Conservation (phyloP, 768 basidiomycete genomes). For the Paxillus involutus region DNA sequence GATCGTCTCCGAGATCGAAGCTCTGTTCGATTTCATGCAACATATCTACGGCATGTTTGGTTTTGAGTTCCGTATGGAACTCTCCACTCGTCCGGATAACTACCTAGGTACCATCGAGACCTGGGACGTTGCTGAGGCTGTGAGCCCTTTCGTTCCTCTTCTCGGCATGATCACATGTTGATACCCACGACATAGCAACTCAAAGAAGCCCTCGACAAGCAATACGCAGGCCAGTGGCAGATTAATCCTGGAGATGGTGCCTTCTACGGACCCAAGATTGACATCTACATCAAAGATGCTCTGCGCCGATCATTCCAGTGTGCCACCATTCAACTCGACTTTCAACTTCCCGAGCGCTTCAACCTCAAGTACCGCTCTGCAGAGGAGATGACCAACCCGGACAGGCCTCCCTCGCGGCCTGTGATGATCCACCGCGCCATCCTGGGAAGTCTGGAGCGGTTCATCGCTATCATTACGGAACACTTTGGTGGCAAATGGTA, state of each 20-base stretch:
- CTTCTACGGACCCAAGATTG: constrained; percentile 99
- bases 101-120: constrained; percentile 85
- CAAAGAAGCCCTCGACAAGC: constrained; percentile 76
- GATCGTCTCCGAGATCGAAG: constrained; percentile 85
- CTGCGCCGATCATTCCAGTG: constrained; percentile 94
- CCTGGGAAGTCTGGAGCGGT: constrained; percentile 89
- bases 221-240: constrained; percentile 87
- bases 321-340: constrained; percentile 98
- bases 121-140: constrained; percentile 88
- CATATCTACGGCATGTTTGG: constrained; percentile 93
- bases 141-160: constrained; percentile 31
- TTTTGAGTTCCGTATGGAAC: constrained; percentile 89
- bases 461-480: constrained; percentile 96
- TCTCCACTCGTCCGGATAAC: constrained; percentile 96
- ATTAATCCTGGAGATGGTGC: constrained; percentile 96
- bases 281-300: constrained; percentile 94
- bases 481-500: constrained; percentile 98
- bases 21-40: constrained; percentile 93
- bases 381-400: constrained; percentile 53
- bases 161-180: not conserved
- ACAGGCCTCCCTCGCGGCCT: constrained; percentile 66
- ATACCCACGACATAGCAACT: constrained; percentile 61
- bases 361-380: constrained; percentile 87
- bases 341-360: constrained; percentile 96
- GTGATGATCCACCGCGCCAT: constrained; percentile 99